A percentile compares a stretch with the other conserved stretches of the same genome.
Conservation (phyloP, 306 rosid genomes). For the Cucurbita moschata region DNA sequence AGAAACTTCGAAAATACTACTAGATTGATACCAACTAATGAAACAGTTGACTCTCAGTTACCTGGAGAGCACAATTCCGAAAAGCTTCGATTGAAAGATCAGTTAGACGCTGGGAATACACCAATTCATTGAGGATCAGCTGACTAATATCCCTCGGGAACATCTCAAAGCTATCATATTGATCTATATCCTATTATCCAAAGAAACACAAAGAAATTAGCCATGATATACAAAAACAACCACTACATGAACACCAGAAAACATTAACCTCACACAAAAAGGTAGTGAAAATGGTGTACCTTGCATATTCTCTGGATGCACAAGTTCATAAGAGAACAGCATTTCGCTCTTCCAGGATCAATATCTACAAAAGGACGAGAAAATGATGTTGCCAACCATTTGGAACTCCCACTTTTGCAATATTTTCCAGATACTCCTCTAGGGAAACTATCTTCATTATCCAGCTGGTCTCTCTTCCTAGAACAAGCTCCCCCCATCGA, state of each 20-base stretch:
- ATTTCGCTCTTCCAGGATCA: constrained; percentile 36
- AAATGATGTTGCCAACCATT: constrained; percentile 71
- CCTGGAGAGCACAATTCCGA: constrained; percentile 94
- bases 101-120: constrained; percentile 32
- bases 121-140: constrained; percentile 66
- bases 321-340: constrained; percentile 57
- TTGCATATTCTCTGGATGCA: constrained; percentile 45
- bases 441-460: constrained; percentile 27
- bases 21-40: background rate
- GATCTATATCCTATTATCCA: constrained; percentile 51
- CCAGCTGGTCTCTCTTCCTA: constrained; percentile 54
- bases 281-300: constrained; percentile 24
- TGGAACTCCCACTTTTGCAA: constrained; percentile 76
- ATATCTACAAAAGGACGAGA: constrained; percentile 33
- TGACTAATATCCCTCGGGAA: constrained; percentile 91
- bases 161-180: constrained; percentile 32
- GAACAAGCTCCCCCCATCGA: constrained; percentile 96
- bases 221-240: background rate
- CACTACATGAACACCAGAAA: background rate
- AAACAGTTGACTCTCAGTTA: constrained; percentile 12
- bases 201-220: constrained; percentile 16
- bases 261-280: background rate
- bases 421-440: constrained; percentile 41
- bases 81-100: constrained; percentile 39
- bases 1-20: background rate